Evolutionary conservation across 225 moss, liverwort and hornwort species (phyloP).

Genomic region (Sphagnum tenellum): DNA sequence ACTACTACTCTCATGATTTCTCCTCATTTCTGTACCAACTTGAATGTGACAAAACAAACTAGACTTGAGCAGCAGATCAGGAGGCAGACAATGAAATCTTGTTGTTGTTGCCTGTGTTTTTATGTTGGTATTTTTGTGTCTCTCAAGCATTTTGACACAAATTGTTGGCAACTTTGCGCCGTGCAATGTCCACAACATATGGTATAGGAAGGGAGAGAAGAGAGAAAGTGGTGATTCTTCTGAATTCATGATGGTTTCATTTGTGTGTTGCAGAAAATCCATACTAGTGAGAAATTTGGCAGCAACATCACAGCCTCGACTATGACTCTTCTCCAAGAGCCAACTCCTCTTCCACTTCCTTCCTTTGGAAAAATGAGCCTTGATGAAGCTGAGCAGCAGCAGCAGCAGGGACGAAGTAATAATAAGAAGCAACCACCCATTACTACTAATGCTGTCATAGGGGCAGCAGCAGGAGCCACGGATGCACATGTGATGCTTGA

Average conservation of each 20-base stretch:
- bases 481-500: conserved; percentile 8
- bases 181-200: too few species aligned
- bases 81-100: background rate
- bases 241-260: background rate
- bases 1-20: too few species aligned
- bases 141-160: too few species aligned
- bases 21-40: too few species aligned
- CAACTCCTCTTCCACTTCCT: conserved; percentile 42
- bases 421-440: too few species aligned
- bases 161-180: too few species aligned
- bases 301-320: conserved; percentile 25
- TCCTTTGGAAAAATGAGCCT: conserved; percentile 40
- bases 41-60: background rate
- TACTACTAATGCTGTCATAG: conserved; percentile 1
- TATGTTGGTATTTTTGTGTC: too few species aligned
- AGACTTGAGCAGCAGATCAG: background rate
- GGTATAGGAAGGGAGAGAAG: too few species aligned
- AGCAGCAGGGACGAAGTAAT: conserved; percentile 16
- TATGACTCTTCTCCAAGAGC: conserved; percentile 18
- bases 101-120: background rate
- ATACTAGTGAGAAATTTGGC: conserved; percentile 22
- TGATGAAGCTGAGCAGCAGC: conserved; percentile 31
- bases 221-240: background rate
- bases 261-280: conserved; percentile 10
- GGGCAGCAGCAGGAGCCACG: conserved; percentile 20